These are phyloP conservation scores for Phytophthora ohioensis DNA, from an alignment of 352 stramenopile species.

Conservation along the genomic window DNA sequence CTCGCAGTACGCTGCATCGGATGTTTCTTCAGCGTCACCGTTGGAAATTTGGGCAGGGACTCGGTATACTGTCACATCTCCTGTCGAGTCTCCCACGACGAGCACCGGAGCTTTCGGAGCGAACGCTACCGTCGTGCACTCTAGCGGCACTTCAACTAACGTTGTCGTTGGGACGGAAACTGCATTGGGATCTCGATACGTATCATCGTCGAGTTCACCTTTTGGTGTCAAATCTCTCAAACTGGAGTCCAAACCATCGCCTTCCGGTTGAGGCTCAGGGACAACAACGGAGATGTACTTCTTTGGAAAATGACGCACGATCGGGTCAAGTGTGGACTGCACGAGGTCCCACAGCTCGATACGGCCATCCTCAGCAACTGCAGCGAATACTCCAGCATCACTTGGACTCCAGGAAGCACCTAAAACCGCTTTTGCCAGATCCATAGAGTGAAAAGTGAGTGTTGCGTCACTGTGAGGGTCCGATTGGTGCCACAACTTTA, in stretches of 20 bases:
- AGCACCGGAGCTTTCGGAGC: conserved; percentile 75
- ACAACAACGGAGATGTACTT: conserved; percentile 43
- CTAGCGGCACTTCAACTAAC: conserved; percentile 53
- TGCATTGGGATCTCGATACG: conserved; percentile 20
- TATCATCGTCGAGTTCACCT: conserved; percentile 14
- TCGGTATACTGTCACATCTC: conserved; percentile 80
- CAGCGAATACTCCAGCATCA: conserved; percentile 85
- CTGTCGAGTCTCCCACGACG: conserved; percentile 79
- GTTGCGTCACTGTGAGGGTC: conserved; percentile 51
- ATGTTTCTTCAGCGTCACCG: background rate
- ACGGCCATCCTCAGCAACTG: conserved; percentile 89
- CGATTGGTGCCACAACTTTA: conserved; percentile 87
- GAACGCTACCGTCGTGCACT: conserved; percentile 81
- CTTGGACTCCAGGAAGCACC: conserved; percentile 90
- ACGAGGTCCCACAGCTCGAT: conserved; percentile 93
- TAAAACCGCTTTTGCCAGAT: conserved; percentile 83
- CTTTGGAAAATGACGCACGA: conserved; percentile 80
- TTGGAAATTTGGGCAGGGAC: conserved; percentile 51
- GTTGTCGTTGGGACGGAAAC: conserved; percentile 2
- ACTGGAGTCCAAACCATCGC: conserved; percentile 11
- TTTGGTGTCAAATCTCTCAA: conserved; percentile 30
- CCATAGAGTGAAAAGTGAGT: conserved; percentile 80
- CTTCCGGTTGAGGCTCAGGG: conserved; percentile 7
- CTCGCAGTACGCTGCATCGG: conserved; percentile 37
- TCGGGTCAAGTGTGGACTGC: conserved; percentile 85